phyloP scores from a whole-genome alignment of 2,329 filamentous ascomycete genomes.

The Penicillium glabrum region DNA sequence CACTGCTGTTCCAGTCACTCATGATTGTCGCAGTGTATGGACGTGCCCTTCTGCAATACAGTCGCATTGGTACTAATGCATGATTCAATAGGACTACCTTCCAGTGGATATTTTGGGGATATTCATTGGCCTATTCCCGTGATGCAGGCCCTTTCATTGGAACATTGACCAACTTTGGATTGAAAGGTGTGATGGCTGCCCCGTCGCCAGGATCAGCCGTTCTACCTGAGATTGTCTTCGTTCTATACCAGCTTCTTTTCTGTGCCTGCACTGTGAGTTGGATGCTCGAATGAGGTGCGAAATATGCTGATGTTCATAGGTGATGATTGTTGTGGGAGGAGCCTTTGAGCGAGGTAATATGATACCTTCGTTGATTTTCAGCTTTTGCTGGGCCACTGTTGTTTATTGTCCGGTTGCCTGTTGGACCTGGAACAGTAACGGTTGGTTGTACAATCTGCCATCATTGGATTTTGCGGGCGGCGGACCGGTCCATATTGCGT shows the following conservation, averaged over 20 bases:
- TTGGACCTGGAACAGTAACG: conserved; percentile 75
- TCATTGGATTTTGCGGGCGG: conserved; percentile 74
- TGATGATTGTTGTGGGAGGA: conserved; percentile 65
- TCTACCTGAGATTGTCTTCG: conserved; percentile 66
- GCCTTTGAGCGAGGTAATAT: conserved; percentile 65
- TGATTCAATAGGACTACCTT: conserved; percentile 38
- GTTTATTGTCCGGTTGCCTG: conserved; percentile 74
- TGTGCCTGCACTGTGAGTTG: conserved; percentile 44
- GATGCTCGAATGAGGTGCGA: not conserved
- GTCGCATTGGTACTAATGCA: not conserved
- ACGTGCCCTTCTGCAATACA: not conserved
- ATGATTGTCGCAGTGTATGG: conserved; percentile 35
- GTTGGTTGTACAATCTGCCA: conserved; percentile 69
- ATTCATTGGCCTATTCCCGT: conserved; percentile 62
- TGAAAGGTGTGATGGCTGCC: conserved; percentile 61
- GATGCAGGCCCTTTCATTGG: conserved; percentile 64
- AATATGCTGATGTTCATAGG: conserved; percentile 21
- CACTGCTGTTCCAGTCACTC: conserved; percentile 63
- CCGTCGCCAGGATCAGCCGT: conserved; percentile 58
- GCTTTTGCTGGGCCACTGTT: conserved; percentile 70
- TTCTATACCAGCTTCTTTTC: conserved; percentile 66
- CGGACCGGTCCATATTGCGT: conserved; percentile 73
- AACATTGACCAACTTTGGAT: conserved; percentile 60
- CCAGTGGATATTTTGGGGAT: conserved; percentile 64
- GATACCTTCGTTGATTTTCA: conserved; percentile 65